phyloP scores from a whole-genome alignment of 2,329 filamentous ascomycete species.

The Colletotrichum tamarilloi region DNA sequence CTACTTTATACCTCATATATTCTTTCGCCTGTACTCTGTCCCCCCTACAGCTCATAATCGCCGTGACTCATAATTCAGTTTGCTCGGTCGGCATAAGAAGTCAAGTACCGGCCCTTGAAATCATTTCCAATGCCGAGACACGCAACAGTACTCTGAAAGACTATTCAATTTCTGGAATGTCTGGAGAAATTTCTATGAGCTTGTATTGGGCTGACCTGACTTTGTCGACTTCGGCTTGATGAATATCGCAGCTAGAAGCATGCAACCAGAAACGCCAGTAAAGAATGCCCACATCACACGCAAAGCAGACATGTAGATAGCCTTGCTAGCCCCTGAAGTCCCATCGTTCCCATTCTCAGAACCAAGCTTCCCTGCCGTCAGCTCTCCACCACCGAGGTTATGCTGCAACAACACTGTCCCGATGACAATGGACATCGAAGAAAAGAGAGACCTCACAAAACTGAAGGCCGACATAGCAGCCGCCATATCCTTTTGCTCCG shows the following conservation, averaged over 20 bases:
- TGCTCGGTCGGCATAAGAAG: too few relatives aligned
- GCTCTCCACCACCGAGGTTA: not conserved
- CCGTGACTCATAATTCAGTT: too few relatives aligned
- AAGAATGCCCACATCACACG: constrained; percentile 30
- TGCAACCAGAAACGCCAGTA: not conserved
- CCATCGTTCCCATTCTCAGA: not conserved
- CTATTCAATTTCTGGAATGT: too few relatives aligned
- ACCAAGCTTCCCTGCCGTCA: constrained; percentile 4
- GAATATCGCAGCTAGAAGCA: constrained; percentile 13
- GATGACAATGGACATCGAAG: constrained; percentile 65
- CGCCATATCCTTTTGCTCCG: constrained; percentile 61
- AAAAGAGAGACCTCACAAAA: constrained; percentile 66
- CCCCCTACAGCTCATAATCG: accelerated
- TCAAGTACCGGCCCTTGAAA: too few relatives aligned
- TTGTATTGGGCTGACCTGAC: not conserved
- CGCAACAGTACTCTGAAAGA: too few relatives aligned
- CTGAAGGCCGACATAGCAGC: constrained; percentile 65
- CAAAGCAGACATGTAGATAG: not conserved
- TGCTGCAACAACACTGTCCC: constrained; percentile 57
- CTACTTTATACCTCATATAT: not conserved
- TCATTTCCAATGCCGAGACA: too few relatives aligned
- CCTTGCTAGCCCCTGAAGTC: not conserved
- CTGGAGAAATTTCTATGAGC: not conserved
- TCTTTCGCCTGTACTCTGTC: not conserved
- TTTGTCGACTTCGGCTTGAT: constrained; percentile 18